Percentiles rank a stretch among this genome's conserved stretches.
Conservation (phyloP, 106 monocot genomes). For the Phalaenopsis equestris region DNA sequence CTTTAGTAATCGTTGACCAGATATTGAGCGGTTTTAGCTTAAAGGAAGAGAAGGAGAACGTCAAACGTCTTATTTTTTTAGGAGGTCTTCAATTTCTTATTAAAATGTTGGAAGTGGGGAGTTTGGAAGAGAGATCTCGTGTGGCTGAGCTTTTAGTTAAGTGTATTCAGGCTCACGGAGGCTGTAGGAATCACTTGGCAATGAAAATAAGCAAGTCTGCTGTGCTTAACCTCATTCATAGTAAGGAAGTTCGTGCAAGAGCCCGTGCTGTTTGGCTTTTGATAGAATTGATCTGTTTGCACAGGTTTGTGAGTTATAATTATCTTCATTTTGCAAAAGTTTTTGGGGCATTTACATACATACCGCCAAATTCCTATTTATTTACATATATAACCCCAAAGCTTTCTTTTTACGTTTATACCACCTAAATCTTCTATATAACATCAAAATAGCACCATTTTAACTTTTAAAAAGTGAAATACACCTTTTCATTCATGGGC, state of each 20-base stretch:
- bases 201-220: slow-evolving; percentile 12
- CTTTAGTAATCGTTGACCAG: slow-evolving; percentile 20
- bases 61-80: slow-evolving; percentile 31
- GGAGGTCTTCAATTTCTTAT: slow-evolving; percentile 39
- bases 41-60: slow-evolving; percentile 18
- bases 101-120: slow-evolving; percentile 22
- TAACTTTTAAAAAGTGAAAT: no score
- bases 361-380: no score
- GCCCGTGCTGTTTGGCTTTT: slow-evolving; percentile 22
- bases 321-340: not conserved
- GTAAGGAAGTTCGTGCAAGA: slow-evolving; percentile 23
- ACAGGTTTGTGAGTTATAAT: slow-evolving; percentile 22
- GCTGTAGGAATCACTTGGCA: slow-evolving; percentile 39
- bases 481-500: no score
- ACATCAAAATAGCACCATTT: no score
- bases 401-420: no score
- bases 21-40: not conserved
- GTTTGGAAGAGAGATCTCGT: slow-evolving; percentile 18
- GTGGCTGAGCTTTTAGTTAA: slow-evolving; percentile 17
- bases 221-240: slow-evolving; percentile 35
- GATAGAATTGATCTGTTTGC: slow-evolving; percentile 38
- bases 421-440: no score
- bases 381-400: no score
- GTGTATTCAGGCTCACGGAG: slow-evolving; percentile 42
- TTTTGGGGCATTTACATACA: no score